Percentiles rank a stretch among this genome's conserved stretches.
Evolutionary conservation across 352 stramenopile species (phyloP).

Genomic region (Globisporangium megalacanthum): DNA sequence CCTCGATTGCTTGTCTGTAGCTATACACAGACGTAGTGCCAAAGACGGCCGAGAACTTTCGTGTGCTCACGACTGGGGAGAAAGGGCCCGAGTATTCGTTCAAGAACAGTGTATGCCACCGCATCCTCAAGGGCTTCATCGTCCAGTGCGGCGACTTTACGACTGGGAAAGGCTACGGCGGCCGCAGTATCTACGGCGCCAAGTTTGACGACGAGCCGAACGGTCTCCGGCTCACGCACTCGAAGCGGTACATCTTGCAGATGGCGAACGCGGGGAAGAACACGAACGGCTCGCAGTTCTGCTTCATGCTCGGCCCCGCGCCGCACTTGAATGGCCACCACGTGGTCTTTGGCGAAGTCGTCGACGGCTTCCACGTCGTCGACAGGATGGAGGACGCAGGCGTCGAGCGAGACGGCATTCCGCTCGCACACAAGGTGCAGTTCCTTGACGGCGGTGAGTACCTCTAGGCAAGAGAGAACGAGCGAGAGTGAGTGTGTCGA

Average conservation of each 20-base stretch:
- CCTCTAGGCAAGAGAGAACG: conserved; percentile 11
- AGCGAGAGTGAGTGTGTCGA: not conserved
- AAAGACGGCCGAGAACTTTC: conserved; percentile 99
- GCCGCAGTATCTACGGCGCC: conserved; percentile 96
- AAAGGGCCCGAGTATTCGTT: conserved; percentile 91
- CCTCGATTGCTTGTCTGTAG: conserved; percentile 14
- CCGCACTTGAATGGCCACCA: conserved; percentile 80
- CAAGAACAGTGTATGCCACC: conserved; percentile 97
- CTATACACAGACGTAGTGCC: conserved; percentile 94
- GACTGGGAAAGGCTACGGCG: conserved; percentile 91
- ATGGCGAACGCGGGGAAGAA: conserved; percentile 98
- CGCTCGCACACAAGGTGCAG: conserved; percentile 68
- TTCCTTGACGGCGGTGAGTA: conserved; percentile 73
- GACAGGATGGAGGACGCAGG: conserved; percentile 78
- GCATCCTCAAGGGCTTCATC: conserved; percentile 98
- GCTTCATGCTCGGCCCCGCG: conserved; percentile 91
- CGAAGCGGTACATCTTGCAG: conserved; percentile 78
- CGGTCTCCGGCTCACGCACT: conserved; percentile 68
- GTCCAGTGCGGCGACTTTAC: conserved; percentile 96
- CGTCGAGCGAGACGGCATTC: conserved; percentile 51
- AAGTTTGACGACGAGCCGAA: conserved; percentile 98
- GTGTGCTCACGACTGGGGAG: conserved; percentile 94
- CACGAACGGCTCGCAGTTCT: conserved; percentile 99
- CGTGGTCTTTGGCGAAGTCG: conserved; percentile 82
- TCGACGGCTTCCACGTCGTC: conserved; percentile 78